Evolutionary conservation across 179 eudicot genomes (phyloP).

Genomic region (Sideroxylon spinosum): DNA sequence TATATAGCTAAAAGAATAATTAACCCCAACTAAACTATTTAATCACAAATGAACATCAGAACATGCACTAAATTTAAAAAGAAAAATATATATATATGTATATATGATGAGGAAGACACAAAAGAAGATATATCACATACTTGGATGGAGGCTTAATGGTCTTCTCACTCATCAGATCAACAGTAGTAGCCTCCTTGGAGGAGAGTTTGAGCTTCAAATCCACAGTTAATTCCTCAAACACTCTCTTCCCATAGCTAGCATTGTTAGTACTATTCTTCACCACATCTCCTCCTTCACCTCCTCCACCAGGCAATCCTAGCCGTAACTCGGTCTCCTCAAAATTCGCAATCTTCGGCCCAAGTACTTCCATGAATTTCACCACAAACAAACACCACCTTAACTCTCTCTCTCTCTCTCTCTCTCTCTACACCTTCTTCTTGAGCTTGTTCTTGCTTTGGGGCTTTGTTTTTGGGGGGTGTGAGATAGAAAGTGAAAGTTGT

Average conservation of each 20-base stretch:
- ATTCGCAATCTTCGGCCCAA: conserved; percentile 23
- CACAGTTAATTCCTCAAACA: conserved; percentile 42
- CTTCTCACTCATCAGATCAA: conserved; percentile 24
- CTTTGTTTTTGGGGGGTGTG: conserved; percentile 7
- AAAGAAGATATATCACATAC: conserved; percentile 32
- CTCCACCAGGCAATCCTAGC: conserved; percentile 53
- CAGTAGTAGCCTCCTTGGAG: conserved; percentile 14
- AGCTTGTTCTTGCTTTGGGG: conserved; percentile 31
- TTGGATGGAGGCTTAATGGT: conserved; percentile 60
- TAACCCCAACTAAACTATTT: too few species aligned
- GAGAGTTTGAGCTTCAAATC: conserved; percentile 67
- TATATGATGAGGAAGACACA: background rate
- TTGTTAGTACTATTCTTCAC: conserved; percentile 17
- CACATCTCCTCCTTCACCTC: conserved; percentile 27
- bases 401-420: conserved; percentile 16
- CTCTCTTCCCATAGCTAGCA: conserved; percentile 52
- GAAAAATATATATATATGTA: background rate
- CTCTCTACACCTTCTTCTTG: conserved; percentile 22
- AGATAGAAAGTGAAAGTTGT: conserved; percentile 14
- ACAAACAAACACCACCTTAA: background rate
- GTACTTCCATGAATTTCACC: conserved; percentile 8
- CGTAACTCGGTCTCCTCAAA: conserved; percentile 74
- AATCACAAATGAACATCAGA: background rate
- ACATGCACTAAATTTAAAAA: background rate
- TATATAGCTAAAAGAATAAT: too few species aligned